Conservation (phyloP, 2,329 filamentous ascomycete species). For the Cercospora beticola region DNA sequence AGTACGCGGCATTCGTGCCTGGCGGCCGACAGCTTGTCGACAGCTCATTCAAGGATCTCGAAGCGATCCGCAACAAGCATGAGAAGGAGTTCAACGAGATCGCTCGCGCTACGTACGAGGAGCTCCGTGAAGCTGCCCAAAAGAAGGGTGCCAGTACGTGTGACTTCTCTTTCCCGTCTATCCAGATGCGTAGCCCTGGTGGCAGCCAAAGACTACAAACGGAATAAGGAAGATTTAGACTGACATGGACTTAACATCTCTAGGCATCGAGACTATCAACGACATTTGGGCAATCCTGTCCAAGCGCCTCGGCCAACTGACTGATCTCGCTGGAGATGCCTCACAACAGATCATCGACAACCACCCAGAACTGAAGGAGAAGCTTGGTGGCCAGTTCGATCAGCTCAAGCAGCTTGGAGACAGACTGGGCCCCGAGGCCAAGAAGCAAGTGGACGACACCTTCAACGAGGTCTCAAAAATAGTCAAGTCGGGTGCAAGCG, state of each 20-base stretch:
- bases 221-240: not conserved
- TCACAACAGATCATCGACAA: slow-evolving; percentile 67
- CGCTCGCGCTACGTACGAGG: slow-evolving; percentile 64
- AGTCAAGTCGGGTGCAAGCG: slow-evolving; percentile 60
- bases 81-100: slow-evolving; percentile 69
- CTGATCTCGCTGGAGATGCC: slow-evolving; percentile 62
- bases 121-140: slow-evolving; percentile 60
- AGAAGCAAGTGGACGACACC: slow-evolving; percentile 72
- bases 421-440: slow-evolving; percentile 70
- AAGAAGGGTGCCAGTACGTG: slow-evolving; percentile 56
- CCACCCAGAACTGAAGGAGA: slow-evolving; percentile 71
- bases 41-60: slow-evolving; percentile 67
- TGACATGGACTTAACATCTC: not conserved
- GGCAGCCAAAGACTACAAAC: not conserved
- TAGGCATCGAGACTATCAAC: slow-evolving; percentile 56
- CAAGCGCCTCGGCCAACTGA: slow-evolving; percentile 61
- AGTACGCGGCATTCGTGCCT: slow-evolving; percentile 70
- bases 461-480: slow-evolving; percentile 67
- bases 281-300: slow-evolving; percentile 63
- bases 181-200: not conserved
- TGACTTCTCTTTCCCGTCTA: not conserved
- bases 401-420: slow-evolving; percentile 69
- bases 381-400: slow-evolving; percentile 66
- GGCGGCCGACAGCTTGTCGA: slow-evolving; percentile 69
- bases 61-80: slow-evolving; percentile 66